phyloP scores from a whole-genome alignment of 1,139 yeast species.

The Suhomyces maxii region DNA sequence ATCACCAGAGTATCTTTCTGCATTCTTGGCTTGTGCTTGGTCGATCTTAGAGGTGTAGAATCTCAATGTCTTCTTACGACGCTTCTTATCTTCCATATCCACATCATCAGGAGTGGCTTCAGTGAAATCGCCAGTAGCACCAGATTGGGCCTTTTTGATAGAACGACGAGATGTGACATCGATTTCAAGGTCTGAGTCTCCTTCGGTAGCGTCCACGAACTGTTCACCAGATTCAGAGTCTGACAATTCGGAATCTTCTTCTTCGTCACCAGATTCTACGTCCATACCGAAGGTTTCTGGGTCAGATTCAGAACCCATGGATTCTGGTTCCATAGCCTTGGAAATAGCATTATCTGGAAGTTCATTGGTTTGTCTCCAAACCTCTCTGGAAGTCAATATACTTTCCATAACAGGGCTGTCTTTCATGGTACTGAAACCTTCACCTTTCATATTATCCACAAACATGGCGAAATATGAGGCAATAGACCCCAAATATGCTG shows the following conservation, averaged over 20 bases:
- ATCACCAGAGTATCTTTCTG: conserved; percentile 73
- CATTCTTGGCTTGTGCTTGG: conserved; percentile 63
- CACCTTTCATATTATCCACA: conserved; percentile 54
- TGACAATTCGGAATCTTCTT: conserved; percentile 17
- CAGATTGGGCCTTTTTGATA: conserved; percentile 34
- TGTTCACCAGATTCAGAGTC: conserved; percentile 18
- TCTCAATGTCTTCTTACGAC: conserved; percentile 80
- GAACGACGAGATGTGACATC: conserved; percentile 52
- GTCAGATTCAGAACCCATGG: neutral
- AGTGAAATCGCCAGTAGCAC: conserved; percentile 49
- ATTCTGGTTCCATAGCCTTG: neutral
- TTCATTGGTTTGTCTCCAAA: conserved; percentile 81
- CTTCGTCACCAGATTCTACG: conserved; percentile 16
- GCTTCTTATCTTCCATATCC: conserved; percentile 82
- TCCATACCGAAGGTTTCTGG: neutral
- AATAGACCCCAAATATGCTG: conserved; percentile 74
- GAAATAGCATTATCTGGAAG: conserved; percentile 30
- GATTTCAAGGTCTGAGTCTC: conserved; percentile 31
- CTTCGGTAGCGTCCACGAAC: conserved; percentile 11
- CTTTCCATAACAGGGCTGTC: conserved; percentile 89
- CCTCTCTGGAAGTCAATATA: conserved; percentile 74
- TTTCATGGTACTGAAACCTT: conserved; percentile 64
- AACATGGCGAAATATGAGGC: conserved; percentile 75
- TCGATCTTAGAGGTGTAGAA: conserved; percentile 97
- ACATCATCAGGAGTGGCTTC: conserved; percentile 71